A percentile compares a stretch with the other conserved stretches of the same genome.
Conservation (phyloP, 2,329 filamentous ascomycete genomes). For the Niveomyces coronatus region DNA sequence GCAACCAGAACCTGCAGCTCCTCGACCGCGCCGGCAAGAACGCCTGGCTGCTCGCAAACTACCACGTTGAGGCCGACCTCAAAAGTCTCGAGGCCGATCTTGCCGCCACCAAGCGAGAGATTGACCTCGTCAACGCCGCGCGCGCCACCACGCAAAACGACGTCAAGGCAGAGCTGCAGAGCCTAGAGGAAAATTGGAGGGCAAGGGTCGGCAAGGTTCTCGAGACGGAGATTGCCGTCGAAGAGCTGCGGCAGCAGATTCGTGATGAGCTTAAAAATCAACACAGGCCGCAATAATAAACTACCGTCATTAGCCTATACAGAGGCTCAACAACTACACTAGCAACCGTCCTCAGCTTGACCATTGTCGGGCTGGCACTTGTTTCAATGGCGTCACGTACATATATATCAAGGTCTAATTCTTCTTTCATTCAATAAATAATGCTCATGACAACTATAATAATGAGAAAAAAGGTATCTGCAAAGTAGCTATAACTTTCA, state of each 20-base stretch:
- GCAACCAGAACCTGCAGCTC: constrained; percentile 52
- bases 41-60: constrained; percentile 82
- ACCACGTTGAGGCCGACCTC: constrained; percentile 60
- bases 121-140: constrained; percentile 63
- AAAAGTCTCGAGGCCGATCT: constrained; percentile 64
- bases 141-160: constrained; percentile 61
- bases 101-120: constrained; percentile 51
- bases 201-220: constrained; percentile 67
- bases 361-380: too few species aligned
- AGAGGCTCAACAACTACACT: too few species aligned
- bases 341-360: too few species aligned
- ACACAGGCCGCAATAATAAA: background rate
- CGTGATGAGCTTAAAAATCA: constrained; percentile 45
- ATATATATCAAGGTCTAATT: too few species aligned
- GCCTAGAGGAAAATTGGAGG: constrained; percentile 70
- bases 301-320: too few species aligned
- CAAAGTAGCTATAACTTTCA: constrained; percentile 8
- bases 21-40: constrained; percentile 78
- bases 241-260: constrained; percentile 57
- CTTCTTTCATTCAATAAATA: constrained; percentile 1
- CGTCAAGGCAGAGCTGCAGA: constrained; percentile 60
- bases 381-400: too few species aligned
- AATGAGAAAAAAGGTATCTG: constrained; percentile 11
- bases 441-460: constrained; percentile 11
- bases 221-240: constrained; percentile 78